A percentile compares a stretch with the other conserved stretches of the same genome.
These are phyloP conservation scores for Paraphaeosphaeria minitans DNA, from an alignment of 2,329 filamentous ascomycete species.

Conservation along the genomic window DNA sequence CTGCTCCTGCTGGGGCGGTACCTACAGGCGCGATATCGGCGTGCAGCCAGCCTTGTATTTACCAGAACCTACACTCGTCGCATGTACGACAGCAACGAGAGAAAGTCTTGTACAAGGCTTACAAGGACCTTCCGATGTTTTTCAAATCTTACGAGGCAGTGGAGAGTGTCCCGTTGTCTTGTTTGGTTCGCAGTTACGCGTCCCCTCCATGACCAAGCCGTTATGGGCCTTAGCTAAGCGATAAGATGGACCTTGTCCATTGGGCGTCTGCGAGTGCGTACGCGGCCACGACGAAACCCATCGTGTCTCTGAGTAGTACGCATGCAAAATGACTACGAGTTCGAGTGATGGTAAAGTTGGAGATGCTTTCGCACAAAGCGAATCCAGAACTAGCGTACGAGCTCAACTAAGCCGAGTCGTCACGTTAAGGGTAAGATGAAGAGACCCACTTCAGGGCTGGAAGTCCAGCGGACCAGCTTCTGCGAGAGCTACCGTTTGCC, in stretches of 20 bases:
- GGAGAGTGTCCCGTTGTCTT: conserved; percentile 16
- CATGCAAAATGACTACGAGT: background rate
- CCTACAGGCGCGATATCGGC: background rate
- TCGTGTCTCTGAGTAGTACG: background rate
- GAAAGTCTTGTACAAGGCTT: background rate
- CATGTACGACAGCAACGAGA: background rate
- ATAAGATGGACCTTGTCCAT: background rate
- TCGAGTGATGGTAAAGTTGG: background rate
- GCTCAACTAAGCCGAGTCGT: background rate
- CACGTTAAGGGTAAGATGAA: background rate
- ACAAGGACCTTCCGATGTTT: background rate
- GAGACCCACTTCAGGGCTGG: background rate
- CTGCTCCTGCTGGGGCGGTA: background rate
- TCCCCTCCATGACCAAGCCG: conserved; percentile 2
- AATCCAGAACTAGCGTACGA: background rate
- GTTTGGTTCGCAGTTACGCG: conserved; percentile 16
- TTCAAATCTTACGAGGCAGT: background rate
- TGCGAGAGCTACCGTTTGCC: background rate
- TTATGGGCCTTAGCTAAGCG: background rate
- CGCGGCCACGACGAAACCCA: background rate
- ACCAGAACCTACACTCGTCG: background rate
- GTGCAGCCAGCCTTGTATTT: background rate
- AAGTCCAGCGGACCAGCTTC: background rate
- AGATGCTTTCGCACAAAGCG: background rate
- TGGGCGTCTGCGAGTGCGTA: conserved; percentile 1